These are phyloP conservation scores for Trichoderma sp. DNA, from an alignment of 2,329 filamentous ascomycete genomes.

Conservation along the genomic window DNA sequence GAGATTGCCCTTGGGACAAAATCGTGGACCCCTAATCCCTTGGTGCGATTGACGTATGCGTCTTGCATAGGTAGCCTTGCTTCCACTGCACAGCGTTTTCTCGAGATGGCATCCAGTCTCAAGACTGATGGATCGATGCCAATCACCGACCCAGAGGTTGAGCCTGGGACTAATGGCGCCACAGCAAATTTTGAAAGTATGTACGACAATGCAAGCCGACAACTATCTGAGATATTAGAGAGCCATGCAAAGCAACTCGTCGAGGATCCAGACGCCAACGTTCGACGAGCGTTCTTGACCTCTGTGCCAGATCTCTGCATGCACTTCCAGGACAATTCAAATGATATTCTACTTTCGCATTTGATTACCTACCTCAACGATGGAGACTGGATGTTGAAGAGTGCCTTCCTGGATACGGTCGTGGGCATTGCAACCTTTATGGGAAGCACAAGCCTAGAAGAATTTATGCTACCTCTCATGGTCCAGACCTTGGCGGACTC, in stretches of 20 bases:
- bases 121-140: conserved; percentile 80
- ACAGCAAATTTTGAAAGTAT: conserved; percentile 76
- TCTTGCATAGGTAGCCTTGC: conserved; percentile 88
- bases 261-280: conserved; percentile 81
- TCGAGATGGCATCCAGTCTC: conserved; percentile 88
- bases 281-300: conserved; percentile 85
- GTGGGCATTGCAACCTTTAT: conserved; percentile 91
- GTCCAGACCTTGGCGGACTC: conserved; percentile 89
- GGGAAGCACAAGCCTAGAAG: conserved; percentile 84
- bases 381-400: conserved; percentile 93
- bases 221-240: conserved; percentile 83
- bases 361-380: conserved; percentile 97
- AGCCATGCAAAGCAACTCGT: conserved; percentile 85
- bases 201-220: conserved; percentile 83
- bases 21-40: conserved; percentile 55
- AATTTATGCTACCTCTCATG: conserved; percentile 95
- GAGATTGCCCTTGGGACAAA: conserved; percentile 54
- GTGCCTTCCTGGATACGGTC: conserved; percentile 93
- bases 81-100: conserved; percentile 77
- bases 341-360: conserved; percentile 94
- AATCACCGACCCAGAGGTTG: conserved; percentile 74
- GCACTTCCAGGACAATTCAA: conserved; percentile 90
- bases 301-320: conserved; percentile 91
- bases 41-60: conserved; percentile 89
- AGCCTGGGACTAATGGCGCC: conserved; percentile 63